Conservation (phyloP, 495 filamentous ascomycete species). For the Cryomyces minteri region DNA sequence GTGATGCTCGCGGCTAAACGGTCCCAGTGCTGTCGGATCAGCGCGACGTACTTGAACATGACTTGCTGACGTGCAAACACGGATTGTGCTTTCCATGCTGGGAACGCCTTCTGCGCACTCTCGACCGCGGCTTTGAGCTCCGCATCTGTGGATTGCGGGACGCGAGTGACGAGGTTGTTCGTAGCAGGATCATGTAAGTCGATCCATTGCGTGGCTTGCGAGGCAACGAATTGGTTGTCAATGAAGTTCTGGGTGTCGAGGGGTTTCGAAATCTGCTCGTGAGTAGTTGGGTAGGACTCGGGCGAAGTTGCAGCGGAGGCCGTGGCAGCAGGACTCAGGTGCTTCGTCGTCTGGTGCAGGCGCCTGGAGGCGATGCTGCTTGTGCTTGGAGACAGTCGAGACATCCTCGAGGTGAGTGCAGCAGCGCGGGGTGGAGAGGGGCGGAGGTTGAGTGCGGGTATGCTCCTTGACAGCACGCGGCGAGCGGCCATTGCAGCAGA, state of each 20-base stretch:
- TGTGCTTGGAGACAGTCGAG: conserved; percentile 6
- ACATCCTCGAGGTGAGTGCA: conserved; percentile 12
- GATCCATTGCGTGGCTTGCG: conserved; percentile 64
- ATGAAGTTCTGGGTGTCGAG: conserved; percentile 80
- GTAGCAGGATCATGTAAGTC: conserved; percentile 91
- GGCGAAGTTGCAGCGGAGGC: conserved; percentile 39
- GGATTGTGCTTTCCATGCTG: conserved; percentile 67
- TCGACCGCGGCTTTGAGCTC: conserved; percentile 78
- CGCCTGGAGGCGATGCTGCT: conserved; percentile 16
- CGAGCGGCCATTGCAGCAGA: conserved; percentile 9
- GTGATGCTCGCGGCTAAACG: conserved; percentile 88
- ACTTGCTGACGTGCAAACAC: conserved; percentile 80
- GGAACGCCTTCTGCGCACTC: conserved; percentile 80
- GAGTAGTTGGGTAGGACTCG: conserved; percentile 59
- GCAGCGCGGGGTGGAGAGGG: conserved; percentile 2
- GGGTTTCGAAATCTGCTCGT: conserved; percentile 56
- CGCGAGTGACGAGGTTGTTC: conserved; percentile 95
- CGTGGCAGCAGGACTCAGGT: conserved; percentile 27
- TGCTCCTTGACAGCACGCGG: conserved; percentile 10
- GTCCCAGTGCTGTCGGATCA: conserved; percentile 94
- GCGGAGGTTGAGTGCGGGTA: conserved; percentile 6
- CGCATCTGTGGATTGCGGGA: conserved; percentile 82
- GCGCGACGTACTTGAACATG: conserved; percentile 85
- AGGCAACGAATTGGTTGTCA: conserved; percentile 73
- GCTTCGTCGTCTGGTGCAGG: conserved; percentile 20